Evolutionary conservation across 2,329 filamentous ascomycete species (phyloP).

Genomic region (Colletotrichum caudatum): DNA sequence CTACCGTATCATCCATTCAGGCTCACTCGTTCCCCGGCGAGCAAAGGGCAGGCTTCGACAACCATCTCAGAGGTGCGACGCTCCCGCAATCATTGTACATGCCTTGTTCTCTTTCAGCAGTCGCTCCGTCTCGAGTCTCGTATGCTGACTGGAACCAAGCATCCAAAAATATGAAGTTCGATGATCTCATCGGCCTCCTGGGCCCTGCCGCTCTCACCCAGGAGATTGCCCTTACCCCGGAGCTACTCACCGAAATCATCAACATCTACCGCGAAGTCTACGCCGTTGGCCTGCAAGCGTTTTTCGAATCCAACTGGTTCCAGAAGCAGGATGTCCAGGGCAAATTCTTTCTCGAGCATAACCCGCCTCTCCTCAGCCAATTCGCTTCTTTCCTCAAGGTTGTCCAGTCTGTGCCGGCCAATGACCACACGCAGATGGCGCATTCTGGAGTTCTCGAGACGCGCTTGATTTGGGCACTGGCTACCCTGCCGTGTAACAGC

Average conservation of each 20-base stretch:
- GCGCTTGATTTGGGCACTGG: conserved; percentile 70
- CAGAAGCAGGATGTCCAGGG: conserved; percentile 60
- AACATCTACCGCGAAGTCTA: conserved; percentile 82
- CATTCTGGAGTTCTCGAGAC: conserved; percentile 68
- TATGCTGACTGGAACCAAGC: conserved; percentile 58
- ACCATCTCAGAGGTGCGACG: conserved; percentile 65
- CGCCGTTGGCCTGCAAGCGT: conserved; percentile 77
- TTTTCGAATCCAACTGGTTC: conserved; percentile 90
- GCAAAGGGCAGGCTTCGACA: conserved; percentile 44
- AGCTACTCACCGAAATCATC: conserved; percentile 73
- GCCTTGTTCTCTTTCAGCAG: conserved; percentile 49
- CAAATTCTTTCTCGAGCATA: conserved; percentile 60
- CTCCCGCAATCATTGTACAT: conserved; percentile 46
- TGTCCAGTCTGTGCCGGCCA: conserved; percentile 61
- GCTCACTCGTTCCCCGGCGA: conserved; percentile 47
- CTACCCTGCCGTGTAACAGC: conserved; percentile 60
- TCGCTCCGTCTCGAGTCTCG: conserved; percentile 45
- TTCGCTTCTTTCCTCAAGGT: conserved; percentile 74
- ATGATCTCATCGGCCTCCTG: conserved; percentile 75
- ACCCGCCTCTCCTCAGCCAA: conserved; percentile 72
- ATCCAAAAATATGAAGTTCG: conserved; percentile 77
- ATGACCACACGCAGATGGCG: conserved; percentile 64
- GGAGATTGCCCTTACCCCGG: conserved; percentile 63
- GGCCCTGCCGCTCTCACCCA: conserved; percentile 70
- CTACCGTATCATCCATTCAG: conserved; percentile 48